These are phyloP conservation scores for Fremontodendron californicum DNA, from an alignment of 345 rosid species.

Conservation along the genomic window DNA sequence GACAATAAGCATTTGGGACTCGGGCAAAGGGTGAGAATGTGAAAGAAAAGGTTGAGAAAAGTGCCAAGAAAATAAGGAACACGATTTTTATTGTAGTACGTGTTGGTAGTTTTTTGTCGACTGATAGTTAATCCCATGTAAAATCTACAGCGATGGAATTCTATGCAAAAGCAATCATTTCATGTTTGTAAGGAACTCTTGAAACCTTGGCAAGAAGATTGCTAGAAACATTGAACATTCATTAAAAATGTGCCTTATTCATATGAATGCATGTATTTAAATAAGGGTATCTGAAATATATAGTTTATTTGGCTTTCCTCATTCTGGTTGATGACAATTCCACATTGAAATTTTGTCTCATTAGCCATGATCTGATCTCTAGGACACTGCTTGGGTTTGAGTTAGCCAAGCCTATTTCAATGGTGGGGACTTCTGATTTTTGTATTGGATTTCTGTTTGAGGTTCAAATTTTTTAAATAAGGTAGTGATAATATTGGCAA, in stretches of 20 bases:
- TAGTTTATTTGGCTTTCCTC: background rate
- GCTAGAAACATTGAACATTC: background rate
- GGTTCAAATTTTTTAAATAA: too few relatives aligned
- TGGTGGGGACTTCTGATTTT: background rate
- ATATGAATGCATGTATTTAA: too few relatives aligned
- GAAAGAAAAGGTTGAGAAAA: background rate
- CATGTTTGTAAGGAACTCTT: background rate
- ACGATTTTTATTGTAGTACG: constrained; percentile 1
- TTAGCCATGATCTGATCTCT: background rate
- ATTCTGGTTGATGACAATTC: background rate
- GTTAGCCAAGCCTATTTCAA: background rate
- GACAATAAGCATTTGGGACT: background rate
- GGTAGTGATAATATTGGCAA: background rate
- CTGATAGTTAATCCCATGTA: constrained; percentile 15
- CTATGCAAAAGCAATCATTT: background rate
- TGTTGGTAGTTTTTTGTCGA: constrained; percentile 27
- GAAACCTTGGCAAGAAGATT: background rate
- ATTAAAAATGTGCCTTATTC: too few relatives aligned
- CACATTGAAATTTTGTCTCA: constrained; percentile 27
- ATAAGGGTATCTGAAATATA: background rate
- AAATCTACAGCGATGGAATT: background rate
- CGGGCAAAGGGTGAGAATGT: background rate
- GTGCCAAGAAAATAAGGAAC: constrained; percentile 5
- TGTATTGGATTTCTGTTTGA: background rate
- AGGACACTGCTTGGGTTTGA: background rate